Percentiles rank a stretch among this genome's conserved stretches.
phyloP scores from a whole-genome alignment of 2,329 filamentous ascomycete genomes.

The Eutypa lata region DNA sequence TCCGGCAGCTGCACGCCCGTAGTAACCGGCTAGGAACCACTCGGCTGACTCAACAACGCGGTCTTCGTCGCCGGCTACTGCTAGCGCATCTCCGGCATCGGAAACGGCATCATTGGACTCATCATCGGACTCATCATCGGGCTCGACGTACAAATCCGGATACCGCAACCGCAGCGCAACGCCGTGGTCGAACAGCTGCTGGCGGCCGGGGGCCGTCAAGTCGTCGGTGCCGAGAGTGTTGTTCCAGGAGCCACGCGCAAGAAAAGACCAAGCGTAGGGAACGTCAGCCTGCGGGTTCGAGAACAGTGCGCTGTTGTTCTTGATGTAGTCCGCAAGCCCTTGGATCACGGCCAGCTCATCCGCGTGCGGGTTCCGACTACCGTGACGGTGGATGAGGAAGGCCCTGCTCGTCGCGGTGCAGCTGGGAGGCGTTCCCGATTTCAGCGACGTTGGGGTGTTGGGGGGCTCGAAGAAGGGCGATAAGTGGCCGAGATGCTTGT shows the following conservation, averaged over 20 bases:
- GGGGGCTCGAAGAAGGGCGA: slow-evolving; percentile 19
- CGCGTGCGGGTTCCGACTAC: slow-evolving; percentile 16
- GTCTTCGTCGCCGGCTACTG: slow-evolving; percentile 17
- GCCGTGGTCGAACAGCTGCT: slow-evolving; percentile 21
- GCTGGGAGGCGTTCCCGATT: slow-evolving; percentile 16
- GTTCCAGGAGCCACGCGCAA: slow-evolving; percentile 14
- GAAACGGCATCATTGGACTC: too few species aligned
- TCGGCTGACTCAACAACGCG: slow-evolving; percentile 18
- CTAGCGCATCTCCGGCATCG: not conserved
- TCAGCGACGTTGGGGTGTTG: slow-evolving; percentile 14
- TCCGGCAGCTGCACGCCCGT: slow-evolving; percentile 13
- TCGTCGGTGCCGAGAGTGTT: slow-evolving; percentile 12
- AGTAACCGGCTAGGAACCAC: slow-evolving; percentile 21
- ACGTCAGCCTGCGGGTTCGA: slow-evolving; percentile 9
- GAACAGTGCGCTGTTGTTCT: slow-evolving; percentile 15
- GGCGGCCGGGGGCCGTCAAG: slow-evolving; percentile 14
- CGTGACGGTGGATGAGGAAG: slow-evolving; percentile 20
- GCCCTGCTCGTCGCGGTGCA: slow-evolving; percentile 14
- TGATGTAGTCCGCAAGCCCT: slow-evolving; percentile 15
- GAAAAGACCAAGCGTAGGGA: slow-evolving; percentile 13
- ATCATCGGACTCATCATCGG: slow-evolving; percentile 4
- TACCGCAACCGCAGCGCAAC: slow-evolving; percentile 13
- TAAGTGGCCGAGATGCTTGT: slow-evolving; percentile 17
- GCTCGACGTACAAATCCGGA: slow-evolving; percentile 13
- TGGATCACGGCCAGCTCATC: slow-evolving; percentile 15